These are phyloP conservation scores for Plasmodium knowlesi DNA, from an alignment of 169 alveolate genomes.

Conservation along the genomic window DNA sequence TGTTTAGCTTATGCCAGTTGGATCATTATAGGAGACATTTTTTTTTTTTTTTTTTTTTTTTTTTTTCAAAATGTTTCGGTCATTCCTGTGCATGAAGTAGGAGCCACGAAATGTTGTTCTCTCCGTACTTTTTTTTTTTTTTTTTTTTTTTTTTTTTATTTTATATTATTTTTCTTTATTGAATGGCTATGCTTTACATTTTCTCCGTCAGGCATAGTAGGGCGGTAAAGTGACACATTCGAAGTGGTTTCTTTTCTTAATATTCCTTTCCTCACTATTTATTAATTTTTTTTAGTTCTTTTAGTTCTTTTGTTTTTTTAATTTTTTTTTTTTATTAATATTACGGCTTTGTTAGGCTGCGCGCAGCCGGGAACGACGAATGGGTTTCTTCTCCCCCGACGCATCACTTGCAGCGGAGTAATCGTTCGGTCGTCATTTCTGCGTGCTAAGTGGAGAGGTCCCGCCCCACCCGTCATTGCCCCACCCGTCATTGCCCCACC, in stretches of 20 bases:
- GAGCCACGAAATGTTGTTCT: neutral
- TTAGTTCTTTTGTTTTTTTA: neutral
- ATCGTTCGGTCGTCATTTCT: neutral
- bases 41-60: neutral
- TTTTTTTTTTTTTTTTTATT: neutral
- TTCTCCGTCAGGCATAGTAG: neutral
- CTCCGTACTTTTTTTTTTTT: neutral
- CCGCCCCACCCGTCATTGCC: too few relatives aligned
- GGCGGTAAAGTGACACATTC: conserved; percentile 1
- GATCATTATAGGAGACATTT: neutral
- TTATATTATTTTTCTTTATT: neutral
- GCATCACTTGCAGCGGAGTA: neutral
- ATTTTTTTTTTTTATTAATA: neutral
- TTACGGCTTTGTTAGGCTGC: neutral
- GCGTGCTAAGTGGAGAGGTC: neutral
- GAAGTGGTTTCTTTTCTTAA: neutral
- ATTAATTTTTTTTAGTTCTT: neutral
- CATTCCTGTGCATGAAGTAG: neutral
- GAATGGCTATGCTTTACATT: neutral
- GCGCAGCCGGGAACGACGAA: neutral
- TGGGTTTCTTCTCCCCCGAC: neutral
- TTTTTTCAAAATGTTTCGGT: neutral
- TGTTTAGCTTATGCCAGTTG: neutral
- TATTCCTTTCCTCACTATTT: neutral
- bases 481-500: too few relatives aligned